Evolutionary conservation across 2,329 filamentous ascomycete genomes (phyloP).

Genomic region (Hypoxylon sp.): DNA sequence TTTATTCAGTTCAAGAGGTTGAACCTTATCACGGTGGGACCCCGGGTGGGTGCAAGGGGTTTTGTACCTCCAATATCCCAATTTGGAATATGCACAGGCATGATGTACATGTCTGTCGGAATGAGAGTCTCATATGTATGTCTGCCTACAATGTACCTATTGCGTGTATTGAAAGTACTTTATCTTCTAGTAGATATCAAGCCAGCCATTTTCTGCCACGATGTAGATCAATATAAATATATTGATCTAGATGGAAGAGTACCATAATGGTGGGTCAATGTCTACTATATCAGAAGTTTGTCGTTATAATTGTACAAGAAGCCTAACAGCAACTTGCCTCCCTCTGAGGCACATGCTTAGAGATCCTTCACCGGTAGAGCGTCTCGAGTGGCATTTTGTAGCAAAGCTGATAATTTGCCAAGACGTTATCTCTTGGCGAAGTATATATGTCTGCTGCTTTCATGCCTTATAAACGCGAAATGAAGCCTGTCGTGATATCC

Average conservation of each 20-base stretch:
- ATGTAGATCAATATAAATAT: background rate
- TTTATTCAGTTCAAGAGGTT: constrained; percentile 16
- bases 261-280: background rate
- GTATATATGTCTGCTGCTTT: background rate
- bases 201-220: background rate
- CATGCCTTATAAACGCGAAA: background rate
- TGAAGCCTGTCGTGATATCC: constrained; percentile 14
- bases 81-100: background rate
- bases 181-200: background rate
- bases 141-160: background rate
- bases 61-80: background rate
- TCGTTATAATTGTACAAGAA: background rate
- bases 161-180: background rate
- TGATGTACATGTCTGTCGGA: background rate
- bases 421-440: background rate
- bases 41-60: background rate
- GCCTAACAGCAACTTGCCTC: background rate
- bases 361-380: background rate
- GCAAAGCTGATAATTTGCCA: background rate
- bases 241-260: background rate
- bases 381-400: background rate
- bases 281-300: background rate
- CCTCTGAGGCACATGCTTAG: background rate
- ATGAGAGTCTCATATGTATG: too few relatives aligned
- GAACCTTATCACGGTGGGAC: constrained; percentile 11